Base-by-base conservation (phyloP, 768 basidiomycete species). In the Boletales sp. region DNA sequence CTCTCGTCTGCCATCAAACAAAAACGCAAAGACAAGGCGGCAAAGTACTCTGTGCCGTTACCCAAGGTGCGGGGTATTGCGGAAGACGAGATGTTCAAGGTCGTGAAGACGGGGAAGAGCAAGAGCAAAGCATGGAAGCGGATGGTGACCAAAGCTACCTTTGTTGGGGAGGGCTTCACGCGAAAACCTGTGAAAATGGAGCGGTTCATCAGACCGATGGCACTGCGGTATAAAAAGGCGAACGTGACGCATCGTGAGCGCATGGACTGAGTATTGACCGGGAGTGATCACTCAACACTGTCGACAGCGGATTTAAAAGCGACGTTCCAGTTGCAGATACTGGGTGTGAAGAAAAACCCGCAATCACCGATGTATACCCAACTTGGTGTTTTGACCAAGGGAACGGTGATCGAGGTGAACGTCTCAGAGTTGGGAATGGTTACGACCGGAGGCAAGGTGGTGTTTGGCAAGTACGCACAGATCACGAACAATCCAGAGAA, bases 41-140 rank as follows among this genome's bases (percentile, higher is more conserved):
- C 95, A 15, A 97, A 96, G 71, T 99, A 91, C 72, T 84, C 94
- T 15, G 96, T 99, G 2, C 96, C 96, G 5, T 67, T 99, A 54
- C 96, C 96, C 43, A 95, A 93, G 72, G 96, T 99, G 46, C 76
- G 95, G 51, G 96, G 96, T 17, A 97, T 99, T 59, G 94, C 95
- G 14, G 96, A 99, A 70, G 96, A 98, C 62, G 96, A 99, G 77
- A 96, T 94, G 89, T 99, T 99, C 79, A 97, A 94, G 77, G 96
- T 99, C 30, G 76, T 99, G 78, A 91, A 93, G 77, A 94, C 95
- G 1, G 96, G 96, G 48, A 97, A 97, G 76, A 88, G 81, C 65
- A 96, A 93, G 73, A 84, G 81, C 63, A 99, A 98, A 72, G 80
- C 89, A 15, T 99, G 96, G 96, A 99, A 99, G 74, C 83, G 94